Evolutionary conservation across 768 basidiomycete genomes (phyloP), one percentile per base, ranked within the genome.

Genomic region (Boletus barrowsii): DNA sequence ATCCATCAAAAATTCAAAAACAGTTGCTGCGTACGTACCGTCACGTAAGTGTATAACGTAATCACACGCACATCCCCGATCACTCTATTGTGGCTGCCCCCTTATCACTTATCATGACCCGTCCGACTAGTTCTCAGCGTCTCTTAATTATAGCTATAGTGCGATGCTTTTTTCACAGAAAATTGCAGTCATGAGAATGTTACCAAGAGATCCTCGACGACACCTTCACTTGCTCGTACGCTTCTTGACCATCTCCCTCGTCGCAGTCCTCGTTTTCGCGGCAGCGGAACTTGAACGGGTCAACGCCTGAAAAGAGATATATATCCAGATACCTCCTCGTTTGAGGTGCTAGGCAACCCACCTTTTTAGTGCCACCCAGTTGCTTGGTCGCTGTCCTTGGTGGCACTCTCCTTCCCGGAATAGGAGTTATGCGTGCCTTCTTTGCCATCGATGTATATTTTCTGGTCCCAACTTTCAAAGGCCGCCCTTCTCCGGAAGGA

Each of bases 1-100:
- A 57, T 54, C 56, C 67, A 68, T 68, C 67, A 69, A 65, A 63
- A 67, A 68, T 66, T 64, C 64, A 67, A 68, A 69, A 69, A 54
- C 52, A 59, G 58, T 64, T 65, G 55, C 67, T 65, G 66, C 61
- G 67, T 68, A 68, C 40, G 59, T 63, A 49, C 10, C 29, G 54
- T 60, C 60, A 66, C 62, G 64, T 69, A 68, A 68, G 56, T 54
- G n/a, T 41, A 62, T 67, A 33, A 60, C 60, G 51, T 68, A 67
- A 67, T 37, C 49, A 48, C 22, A 24, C 53, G 15, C 56, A 65
- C 57, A 44, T 62, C 49, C 44, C 65, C 64, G 64, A 67, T 67
- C 50, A 51, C 45, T 35, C 33, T 35, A 35, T 35, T 35, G 37
- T 39, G 14, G 17, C 14, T 10, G 6, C 11, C 33, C 32, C 33